Percentiles rank a stretch among this genome's conserved stretches.
These are phyloP conservation scores for Furcasterigmium sp. DNA, from an alignment of 2,329 filamentous ascomycete genomes.

Conservation along the genomic window DNA sequence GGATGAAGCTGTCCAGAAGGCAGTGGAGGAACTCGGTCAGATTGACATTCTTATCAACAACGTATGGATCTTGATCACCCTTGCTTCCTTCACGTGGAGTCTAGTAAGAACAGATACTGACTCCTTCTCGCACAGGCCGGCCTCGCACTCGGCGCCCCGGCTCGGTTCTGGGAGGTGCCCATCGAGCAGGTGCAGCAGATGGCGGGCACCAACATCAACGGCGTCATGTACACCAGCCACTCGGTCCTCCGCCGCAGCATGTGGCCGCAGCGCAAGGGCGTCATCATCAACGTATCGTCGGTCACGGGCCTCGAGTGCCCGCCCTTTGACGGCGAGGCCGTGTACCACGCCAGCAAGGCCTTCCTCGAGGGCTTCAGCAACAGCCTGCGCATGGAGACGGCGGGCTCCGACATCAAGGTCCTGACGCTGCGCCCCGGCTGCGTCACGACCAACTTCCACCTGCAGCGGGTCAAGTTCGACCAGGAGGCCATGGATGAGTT, in stretches of 20 bases:
- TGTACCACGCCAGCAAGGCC: constrained; percentile 43
- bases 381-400: constrained; percentile 38
- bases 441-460: constrained; percentile 42
- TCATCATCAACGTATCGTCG: constrained; percentile 43
- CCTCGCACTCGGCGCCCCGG: constrained; percentile 39
- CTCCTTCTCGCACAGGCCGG: constrained; percentile 29
- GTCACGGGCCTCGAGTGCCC: constrained; percentile 40
- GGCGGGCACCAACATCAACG: constrained; percentile 41
- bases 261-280: constrained; percentile 25
- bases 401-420: constrained; percentile 39
- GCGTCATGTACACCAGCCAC: constrained; percentile 39
- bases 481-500: constrained; percentile 34
- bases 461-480: constrained; percentile 36
- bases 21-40: constrained; percentile 23
- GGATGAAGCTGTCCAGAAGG: constrained; percentile 20
- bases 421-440: constrained; percentile 38
- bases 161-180: constrained; percentile 31
- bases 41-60: constrained; percentile 44
- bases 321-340: constrained; percentile 41
- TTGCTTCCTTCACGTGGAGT: background rate
- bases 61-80: constrained; percentile 12
- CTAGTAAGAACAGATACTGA: background rate
- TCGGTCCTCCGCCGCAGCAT: constrained; percentile 37
- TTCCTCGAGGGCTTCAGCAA: constrained; percentile 44
- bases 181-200: constrained; percentile 36